Base-by-base conservation (phyloP, 23 red algal genomes). In the Gracilaria gracilis region DNA sequence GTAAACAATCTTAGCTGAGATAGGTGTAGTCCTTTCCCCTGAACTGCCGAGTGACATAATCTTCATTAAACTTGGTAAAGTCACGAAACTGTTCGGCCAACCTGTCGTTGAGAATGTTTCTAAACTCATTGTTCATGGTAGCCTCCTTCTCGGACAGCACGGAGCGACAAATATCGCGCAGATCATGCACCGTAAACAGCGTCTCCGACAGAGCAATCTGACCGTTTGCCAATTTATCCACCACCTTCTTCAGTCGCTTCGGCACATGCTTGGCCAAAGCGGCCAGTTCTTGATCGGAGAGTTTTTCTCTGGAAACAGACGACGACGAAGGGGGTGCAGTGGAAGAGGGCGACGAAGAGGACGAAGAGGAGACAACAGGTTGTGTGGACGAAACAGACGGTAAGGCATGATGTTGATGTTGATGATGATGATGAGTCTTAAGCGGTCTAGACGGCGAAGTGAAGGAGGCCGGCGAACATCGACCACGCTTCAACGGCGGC, bases 21-120 rank as follows among this genome's bases (percentile, higher is more conserved):
- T 95, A 95, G 46, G 82, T 57, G 54, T 75, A 88, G 64, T 95
- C 93, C 81, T 77, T 95, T 48, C 85, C 83, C 34, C 87, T 80
- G 54, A 95, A 64, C 50, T 95, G 93, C 48, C 93, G 49, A 27
- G 93, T 40, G 34, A 95, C 82, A 75, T 95, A 88, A 53, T 95
- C 93, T 48, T 95, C 93, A 74, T 95, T 95, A 65, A 95, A 95
- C 59, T 88, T 95, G 49, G 93, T 90, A 82, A 95, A 95, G 61
- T 90, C 85, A 24, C 87, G 93, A 95, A 95, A 95, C 93, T 95
- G 93, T 64, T 95, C 82, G 15, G 69, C 84, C 34, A 95, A 80
- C 35, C 87, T 46, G 53, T 95, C 93, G 49, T 89, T 70, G 8
- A 95, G 57, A 29, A 83, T 55, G 4, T 50, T 61, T 25, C 21